Base-by-base conservation (phyloP, 129 eudicot species). In the Centrapalus pauciflorus region DNA sequence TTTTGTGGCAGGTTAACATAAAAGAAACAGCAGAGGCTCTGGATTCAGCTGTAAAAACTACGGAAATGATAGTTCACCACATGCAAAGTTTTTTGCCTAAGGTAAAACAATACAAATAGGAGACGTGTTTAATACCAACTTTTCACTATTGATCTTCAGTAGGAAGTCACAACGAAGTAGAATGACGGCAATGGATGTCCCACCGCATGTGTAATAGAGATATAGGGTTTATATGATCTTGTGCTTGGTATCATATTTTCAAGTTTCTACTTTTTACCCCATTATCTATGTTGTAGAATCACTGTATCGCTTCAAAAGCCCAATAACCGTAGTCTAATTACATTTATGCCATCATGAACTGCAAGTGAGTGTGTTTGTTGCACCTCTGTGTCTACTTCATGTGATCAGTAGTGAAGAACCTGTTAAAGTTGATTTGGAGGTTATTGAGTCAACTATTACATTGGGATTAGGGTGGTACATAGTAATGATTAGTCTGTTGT, bases 21-120 rank as follows among this genome's bases (percentile, higher is more conserved):
- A 82, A 50, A 70, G 96, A 85, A 74, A 55, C 79, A 56, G 64
- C 70, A 5, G 91, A 88, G 41, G 90, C 85, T 58, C 38, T 88
- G 52, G 77, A 70, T 32, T 79, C 83, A 12, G 87, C 96, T 14
- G 56, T 71, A 45, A 81, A 81, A 85, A 75, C 84, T 48, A 34
- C 83, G 27, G 91, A 88, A 33, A 60, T 57, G 65, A 85, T 88
- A 71, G 69, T 64, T 71, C 21, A 63, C 21, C 76, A 79, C 49
- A 73, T 85, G 38, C 79, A 88, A 32, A 77, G 59, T 46, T 84
- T 79, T 61, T 55, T 77, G 82, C 87, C 80, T 4, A 79, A 85
- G 88, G 98, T 83, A 71, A 54, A 35, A 41, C 41, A 51, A 13
- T 49, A 49, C 23, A 38, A 27, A 17, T 37, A 32, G 12, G 38